phyloP scores from a whole-genome alignment of 2,329 filamentous ascomycete genomes.

The Chrysosporium keratinophilum region DNA sequence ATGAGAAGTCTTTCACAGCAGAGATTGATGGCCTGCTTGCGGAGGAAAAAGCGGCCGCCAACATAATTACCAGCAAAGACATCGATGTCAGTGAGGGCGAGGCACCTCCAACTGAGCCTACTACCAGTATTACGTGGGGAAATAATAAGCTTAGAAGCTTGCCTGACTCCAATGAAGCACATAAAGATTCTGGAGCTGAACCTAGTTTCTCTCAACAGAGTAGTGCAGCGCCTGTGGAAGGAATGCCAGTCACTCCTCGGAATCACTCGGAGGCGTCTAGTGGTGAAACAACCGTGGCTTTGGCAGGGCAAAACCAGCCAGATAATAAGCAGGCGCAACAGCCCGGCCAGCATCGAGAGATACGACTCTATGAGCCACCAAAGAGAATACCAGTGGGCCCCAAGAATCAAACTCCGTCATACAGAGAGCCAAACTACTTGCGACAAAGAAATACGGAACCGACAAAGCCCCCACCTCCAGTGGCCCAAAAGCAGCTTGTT shows the following conservation, averaged over 20 bases:
- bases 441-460: background rate
- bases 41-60: conserved; percentile 17
- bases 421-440: background rate
- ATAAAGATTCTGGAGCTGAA: background rate
- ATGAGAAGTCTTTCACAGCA: conserved; percentile 10
- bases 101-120: background rate
- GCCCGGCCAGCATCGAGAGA: conserved; percentile 15
- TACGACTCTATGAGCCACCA: conserved; percentile 15
- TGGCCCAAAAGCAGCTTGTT: background rate
- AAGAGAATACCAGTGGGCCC: background rate
- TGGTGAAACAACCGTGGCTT: background rate
- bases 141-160: background rate
- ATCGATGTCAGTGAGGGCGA: conserved; percentile 17
- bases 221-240: background rate
- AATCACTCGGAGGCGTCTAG: background rate
- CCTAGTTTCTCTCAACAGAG: background rate
- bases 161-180: background rate
- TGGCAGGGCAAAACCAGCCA: background rate
- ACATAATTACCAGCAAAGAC: conserved; percentile 8
- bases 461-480: background rate
- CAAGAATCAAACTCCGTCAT: background rate
- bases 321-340: conserved; percentile 10
- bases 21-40: conserved; percentile 18
- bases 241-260: background rate
- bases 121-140: background rate